These are phyloP conservation scores for Termitomyces sp. DNA, from an alignment of 768 basidiomycete species.

Conservation along the genomic window DNA sequence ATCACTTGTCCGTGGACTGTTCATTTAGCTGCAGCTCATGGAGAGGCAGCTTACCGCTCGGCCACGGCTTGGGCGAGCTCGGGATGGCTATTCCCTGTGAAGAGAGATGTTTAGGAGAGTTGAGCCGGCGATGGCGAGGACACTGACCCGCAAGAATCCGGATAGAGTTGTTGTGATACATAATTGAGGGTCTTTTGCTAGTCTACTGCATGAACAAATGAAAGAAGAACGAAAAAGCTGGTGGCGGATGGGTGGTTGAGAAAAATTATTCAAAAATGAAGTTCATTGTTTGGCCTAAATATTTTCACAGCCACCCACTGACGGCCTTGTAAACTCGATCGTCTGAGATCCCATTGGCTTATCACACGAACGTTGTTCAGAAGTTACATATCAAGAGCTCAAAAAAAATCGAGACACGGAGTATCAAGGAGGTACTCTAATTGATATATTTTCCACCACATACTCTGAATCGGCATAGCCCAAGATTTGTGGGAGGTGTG, in stretches of 20 bases:
- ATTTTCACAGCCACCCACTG: conserved; percentile 41
- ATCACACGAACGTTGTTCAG: conserved; percentile 14
- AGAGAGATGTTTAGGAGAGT: conserved; percentile 13
- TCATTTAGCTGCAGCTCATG: conserved; percentile 30
- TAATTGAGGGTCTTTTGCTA: conserved; percentile 23
- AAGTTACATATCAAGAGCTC: background rate
- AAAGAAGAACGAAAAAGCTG: conserved; percentile 23
- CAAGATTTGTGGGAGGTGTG: conserved; percentile 70
- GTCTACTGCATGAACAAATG: conserved; percentile 34
- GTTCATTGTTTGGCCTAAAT: conserved; percentile 33
- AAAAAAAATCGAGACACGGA: background rate
- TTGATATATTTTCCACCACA: conserved; percentile 93
- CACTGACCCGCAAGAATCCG: conserved; percentile 65
- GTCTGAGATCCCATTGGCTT: conserved; percentile 15
- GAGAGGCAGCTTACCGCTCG: conserved; percentile 84
- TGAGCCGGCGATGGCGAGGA: background rate
- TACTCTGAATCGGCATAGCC: conserved; percentile 97
- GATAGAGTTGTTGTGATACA: conserved; percentile 82
- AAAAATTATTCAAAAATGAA: conserved; percentile 29
- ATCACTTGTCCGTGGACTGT: conserved; percentile 47
- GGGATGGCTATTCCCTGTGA: conserved; percentile 93
- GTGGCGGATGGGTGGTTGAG: conserved; percentile 20
- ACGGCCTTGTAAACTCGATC: background rate
- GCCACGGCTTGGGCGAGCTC: conserved; percentile 94
- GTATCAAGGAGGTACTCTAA: conserved; percentile 48